Percentiles rank a stretch among this genome's conserved stretches.
Conservation (phyloP, 2,329 filamentous ascomycete species). For the Podosphaera aphanis region DNA sequence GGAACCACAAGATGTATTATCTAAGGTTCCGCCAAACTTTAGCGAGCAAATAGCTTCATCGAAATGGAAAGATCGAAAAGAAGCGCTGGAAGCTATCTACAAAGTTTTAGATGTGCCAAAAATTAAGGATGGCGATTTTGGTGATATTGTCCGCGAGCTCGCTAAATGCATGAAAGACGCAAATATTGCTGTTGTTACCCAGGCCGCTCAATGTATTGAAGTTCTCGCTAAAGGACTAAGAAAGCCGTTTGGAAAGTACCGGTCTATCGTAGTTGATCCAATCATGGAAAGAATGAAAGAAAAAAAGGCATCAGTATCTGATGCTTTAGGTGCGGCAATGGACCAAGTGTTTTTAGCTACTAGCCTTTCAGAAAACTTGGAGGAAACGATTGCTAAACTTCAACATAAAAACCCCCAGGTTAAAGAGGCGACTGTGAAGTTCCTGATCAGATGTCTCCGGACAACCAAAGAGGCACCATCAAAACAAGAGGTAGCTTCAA, state of each 20-base stretch:
- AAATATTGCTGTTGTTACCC: slow-evolving; percentile 81
- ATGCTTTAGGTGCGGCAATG: slow-evolving; percentile 66
- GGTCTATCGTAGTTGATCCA: slow-evolving; percentile 56
- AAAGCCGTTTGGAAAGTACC: slow-evolving; percentile 56
- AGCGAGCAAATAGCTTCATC: slow-evolving; percentile 64
- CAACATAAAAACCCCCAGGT: slow-evolving; percentile 94
- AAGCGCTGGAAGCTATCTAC: slow-evolving; percentile 65
- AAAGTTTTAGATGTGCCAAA: slow-evolving; percentile 58
- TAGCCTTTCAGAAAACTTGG: slow-evolving; percentile 61
- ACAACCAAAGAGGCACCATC: slow-evolving; percentile 64
- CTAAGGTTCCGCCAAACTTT: slow-evolving; percentile 63
- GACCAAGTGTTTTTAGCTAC: slow-evolving; percentile 47
- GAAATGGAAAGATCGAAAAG: slow-evolving; percentile 97
- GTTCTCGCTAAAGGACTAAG: slow-evolving; percentile 68
- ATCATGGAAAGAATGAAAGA: slow-evolving; percentile 94
- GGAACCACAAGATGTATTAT: slow-evolving; percentile 66
- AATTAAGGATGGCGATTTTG: slow-evolving; percentile 78
- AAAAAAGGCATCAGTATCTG: slow-evolving; percentile 75
- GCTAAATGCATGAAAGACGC: slow-evolving; percentile 98
- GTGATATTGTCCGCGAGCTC: slow-evolving; percentile 59
- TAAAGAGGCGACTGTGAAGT: slow-evolving; percentile 85
- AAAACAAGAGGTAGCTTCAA: slow-evolving; percentile 60
- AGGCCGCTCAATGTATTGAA: slow-evolving; percentile 83
- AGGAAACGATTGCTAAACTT: slow-evolving; percentile 66
- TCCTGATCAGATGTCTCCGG: slow-evolving; percentile 69